Base-by-base conservation (phyloP, 495 filamentous ascomycete genomes). In the Thermothielavioides terrestris region DNA sequence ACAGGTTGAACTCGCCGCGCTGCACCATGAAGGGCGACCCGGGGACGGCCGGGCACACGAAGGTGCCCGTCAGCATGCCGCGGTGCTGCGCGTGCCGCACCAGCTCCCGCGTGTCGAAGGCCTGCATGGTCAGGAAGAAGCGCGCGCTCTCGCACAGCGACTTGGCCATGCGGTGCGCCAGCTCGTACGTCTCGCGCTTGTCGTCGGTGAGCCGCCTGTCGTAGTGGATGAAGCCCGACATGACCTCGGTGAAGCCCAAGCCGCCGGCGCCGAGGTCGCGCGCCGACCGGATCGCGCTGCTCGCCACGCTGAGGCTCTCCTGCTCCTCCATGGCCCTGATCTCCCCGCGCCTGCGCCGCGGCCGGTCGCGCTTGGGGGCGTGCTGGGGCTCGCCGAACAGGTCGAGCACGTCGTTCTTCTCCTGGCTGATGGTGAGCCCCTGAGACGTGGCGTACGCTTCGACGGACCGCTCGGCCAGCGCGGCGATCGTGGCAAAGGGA, bases 401-500 rank as follows among this genome's bases (percentile, higher is more conserved):
- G 50, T 78, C 60, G 14, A 81, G 65, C 37, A 68, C 55, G 32
- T 60, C 70, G 57, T 85, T 86, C 42, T 55, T 56, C 15, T 72
- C 72, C 1, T 71, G 58, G 60, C 77, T 72, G 46, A 84, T 76
- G 17, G 46, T 50, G 25, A 79, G 68, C 1, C 58, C 55, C 11
- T 68, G 46, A 30, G 66, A 60, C 49, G 59, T 50, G 6, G 69
- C 65, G 38, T 79, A 72, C 3, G 65, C 61, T 42, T 77, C 74
- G 9, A 85, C 69, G 0, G 75, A 77, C 26, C 82, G 71, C 62
- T 85, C 81, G 0, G 83, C 79, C 21, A 87, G 69, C 17, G 83
- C 81, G 0, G 82, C 74, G 31, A 85, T 84, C 3, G 82, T 87
- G 14, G 80, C 83, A 48, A 84, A 77, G n/a, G 81, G 81, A 55